Evolutionary conservation across 441 rosid genomes (phyloP).

Genomic region (Pelargonium citronellum): DNA sequence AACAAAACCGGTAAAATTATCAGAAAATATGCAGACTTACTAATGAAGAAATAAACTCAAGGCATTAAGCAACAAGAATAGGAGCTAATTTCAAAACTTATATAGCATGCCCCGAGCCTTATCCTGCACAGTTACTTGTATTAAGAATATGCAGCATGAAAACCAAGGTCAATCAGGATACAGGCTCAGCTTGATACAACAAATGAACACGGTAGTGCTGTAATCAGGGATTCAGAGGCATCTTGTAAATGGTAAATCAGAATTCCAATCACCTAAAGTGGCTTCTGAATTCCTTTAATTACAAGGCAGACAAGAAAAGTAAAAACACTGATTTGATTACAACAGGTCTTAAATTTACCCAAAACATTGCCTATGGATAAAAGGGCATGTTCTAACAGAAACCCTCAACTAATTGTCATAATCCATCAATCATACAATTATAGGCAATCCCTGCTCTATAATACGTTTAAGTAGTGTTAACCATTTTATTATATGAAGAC

Average conservation of each 20-base stretch:
- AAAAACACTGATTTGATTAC: too few species aligned
- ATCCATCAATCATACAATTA: too few species aligned
- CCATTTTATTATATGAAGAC: too few species aligned
- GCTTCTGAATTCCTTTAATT: not conserved
- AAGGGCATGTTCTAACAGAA: too few species aligned
- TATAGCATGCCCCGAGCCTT: not conserved
- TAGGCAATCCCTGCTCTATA: too few species aligned
- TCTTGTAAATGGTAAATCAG: slow-evolving; percentile 1
- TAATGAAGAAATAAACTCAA: not conserved
- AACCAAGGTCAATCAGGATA: not conserved
- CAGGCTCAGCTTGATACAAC: not conserved
- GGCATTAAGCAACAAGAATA: not conserved
- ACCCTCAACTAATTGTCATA: too few species aligned
- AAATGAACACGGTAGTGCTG: not conserved
- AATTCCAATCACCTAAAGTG: not conserved
- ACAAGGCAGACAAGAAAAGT: not conserved
- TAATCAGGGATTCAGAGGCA: not conserved
- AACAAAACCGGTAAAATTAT: not conserved
- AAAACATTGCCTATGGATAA: too few species aligned
- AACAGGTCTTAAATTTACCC: too few species aligned
- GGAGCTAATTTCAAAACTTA: not conserved
- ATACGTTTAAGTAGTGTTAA: too few species aligned
- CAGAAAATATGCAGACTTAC: not conserved
- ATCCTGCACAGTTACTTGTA: not conserved
- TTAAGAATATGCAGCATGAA: not conserved